Evolutionary conservation across 2,329 filamentous ascomycete genomes (phyloP).

Genomic region (Alternaria infectoria): DNA sequence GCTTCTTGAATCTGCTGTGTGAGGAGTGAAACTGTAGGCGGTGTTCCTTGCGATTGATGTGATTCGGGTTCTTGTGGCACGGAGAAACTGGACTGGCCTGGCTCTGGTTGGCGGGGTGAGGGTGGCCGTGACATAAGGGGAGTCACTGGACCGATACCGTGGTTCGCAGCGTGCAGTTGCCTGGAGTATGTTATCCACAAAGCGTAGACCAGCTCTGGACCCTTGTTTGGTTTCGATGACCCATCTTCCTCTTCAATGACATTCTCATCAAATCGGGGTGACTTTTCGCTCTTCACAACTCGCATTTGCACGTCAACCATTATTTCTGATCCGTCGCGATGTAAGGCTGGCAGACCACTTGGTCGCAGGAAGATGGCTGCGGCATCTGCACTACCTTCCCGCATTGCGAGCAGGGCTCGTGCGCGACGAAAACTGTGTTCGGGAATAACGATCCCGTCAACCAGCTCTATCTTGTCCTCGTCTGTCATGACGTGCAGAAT

Average conservation of each 20-base stretch:
- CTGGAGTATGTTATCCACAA: slow-evolving; percentile 97
- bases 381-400: slow-evolving; percentile 78
- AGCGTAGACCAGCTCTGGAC: slow-evolving; percentile 81
- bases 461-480: slow-evolving; percentile 81
- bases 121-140: slow-evolving; percentile 70
- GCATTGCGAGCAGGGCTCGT: slow-evolving; percentile 79
- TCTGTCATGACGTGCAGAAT: slow-evolving; percentile 81
- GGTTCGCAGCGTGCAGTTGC: slow-evolving; percentile 79
- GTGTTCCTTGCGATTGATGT: slow-evolving; percentile 41
- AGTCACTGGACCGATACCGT: slow-evolving; percentile 67
- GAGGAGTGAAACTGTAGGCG: slow-evolving; percentile 55
- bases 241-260: slow-evolving; percentile 66
- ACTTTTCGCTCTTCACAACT: slow-evolving; percentile 83
- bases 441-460: slow-evolving; percentile 95
- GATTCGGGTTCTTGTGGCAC: slow-evolving; percentile 46
- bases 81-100: slow-evolving; percentile 66
- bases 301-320: slow-evolving; percentile 97
- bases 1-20: slow-evolving; percentile 60
- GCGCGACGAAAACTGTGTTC: slow-evolving; percentile 95
- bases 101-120: slow-evolving; percentile 78
- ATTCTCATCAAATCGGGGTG: slow-evolving; percentile 59
- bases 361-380: slow-evolving; percentile 81
- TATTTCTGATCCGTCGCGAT: slow-evolving; percentile 89
- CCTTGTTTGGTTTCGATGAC: slow-evolving; percentile 56
- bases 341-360: slow-evolving; percentile 81